Conservation (phyloP, 805 yeast genomes). For the Lipomyces chichibuensis region DNA sequence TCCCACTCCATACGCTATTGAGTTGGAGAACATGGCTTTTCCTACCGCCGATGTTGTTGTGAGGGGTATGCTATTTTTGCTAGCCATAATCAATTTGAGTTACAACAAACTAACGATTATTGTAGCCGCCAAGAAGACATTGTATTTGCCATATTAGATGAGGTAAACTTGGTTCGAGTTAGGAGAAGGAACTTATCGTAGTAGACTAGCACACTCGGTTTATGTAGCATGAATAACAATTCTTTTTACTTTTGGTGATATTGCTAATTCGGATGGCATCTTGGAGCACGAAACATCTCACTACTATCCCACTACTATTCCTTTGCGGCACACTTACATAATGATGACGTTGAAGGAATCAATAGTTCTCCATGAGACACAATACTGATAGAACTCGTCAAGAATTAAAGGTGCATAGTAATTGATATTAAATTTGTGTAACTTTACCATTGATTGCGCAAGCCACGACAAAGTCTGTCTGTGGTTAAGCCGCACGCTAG, state of each 20-base stretch:
- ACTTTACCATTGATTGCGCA: too few species aligned
- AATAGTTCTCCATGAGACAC: too few species aligned
- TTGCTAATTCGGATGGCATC: background rate
- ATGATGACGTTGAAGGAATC: too few species aligned
- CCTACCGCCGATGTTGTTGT: slow-evolving; percentile 91
- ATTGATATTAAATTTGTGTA: too few species aligned
- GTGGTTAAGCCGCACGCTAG: too few species aligned
- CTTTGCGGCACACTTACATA: too few species aligned
- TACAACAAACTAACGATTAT: background rate
- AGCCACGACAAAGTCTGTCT: too few species aligned
- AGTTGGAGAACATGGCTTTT: slow-evolving; percentile 97
- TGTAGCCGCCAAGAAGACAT: slow-evolving; percentile 46
- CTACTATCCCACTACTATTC: too few species aligned
- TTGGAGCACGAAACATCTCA: too few species aligned
- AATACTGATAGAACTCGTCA: too few species aligned
- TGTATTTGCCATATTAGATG: slow-evolving; percentile 43
- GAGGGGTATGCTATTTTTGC: slow-evolving; percentile 52
- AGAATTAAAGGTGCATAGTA: too few species aligned
- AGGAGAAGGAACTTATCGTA: slow-evolving; percentile 2
- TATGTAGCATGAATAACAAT: background rate
- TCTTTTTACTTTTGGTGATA: background rate
- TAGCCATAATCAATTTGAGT: slow-evolving; percentile 39
- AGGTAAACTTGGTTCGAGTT: background rate
- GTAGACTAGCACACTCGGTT: background rate
- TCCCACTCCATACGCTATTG: slow-evolving; percentile 97